Evolutionary conservation across 2,329 filamentous ascomycete genomes (phyloP).

Genomic region (Ampelomyces quisqualis): DNA sequence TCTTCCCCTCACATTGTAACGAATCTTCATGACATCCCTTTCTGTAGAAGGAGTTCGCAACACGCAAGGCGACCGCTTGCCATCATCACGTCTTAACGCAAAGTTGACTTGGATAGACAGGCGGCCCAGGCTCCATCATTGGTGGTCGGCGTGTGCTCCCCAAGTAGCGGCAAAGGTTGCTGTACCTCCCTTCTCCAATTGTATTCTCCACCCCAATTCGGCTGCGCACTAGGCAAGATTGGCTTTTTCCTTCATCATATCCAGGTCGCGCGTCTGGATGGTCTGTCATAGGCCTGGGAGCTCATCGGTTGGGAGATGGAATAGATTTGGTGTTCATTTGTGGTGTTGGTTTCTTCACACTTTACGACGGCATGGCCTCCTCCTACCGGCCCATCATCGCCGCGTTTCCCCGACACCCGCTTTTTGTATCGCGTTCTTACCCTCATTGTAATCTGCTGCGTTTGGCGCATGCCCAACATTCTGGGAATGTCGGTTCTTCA

Average conservation of each 20-base stretch:
- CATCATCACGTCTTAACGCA: slow-evolving; percentile 37
- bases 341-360: slow-evolving; percentile 14
- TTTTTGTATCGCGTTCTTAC: slow-evolving; percentile 38
- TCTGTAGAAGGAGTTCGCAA: slow-evolving; percentile 31
- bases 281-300: slow-evolving; percentile 24
- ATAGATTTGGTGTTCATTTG: slow-evolving; percentile 35
- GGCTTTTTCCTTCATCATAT: slow-evolving; percentile 22
- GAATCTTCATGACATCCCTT: slow-evolving; percentile 40
- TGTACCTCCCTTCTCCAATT: slow-evolving; percentile 22
- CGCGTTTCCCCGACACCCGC: slow-evolving; percentile 20
- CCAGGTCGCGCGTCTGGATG: slow-evolving; percentile 22
- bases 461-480: slow-evolving; percentile 22
- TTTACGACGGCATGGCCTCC: slow-evolving; percentile 38
- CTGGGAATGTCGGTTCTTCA: slow-evolving; percentile 39
- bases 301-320: slow-evolving; percentile 18
- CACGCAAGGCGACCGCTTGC: slow-evolving; percentile 30
- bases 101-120: slow-evolving; percentile 38
- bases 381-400: slow-evolving; percentile 34
- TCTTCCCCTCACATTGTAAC: slow-evolving; percentile 31
- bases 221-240: slow-evolving; percentile 17
- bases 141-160: slow-evolving; percentile 19
- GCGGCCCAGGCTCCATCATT: slow-evolving; percentile 24
- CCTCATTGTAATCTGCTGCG: slow-evolving; percentile 43
- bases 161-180: slow-evolving; percentile 30
- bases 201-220: slow-evolving; percentile 31